Conservation (phyloP, 148 eudicot species). For the Euryodendron excelsum region DNA sequence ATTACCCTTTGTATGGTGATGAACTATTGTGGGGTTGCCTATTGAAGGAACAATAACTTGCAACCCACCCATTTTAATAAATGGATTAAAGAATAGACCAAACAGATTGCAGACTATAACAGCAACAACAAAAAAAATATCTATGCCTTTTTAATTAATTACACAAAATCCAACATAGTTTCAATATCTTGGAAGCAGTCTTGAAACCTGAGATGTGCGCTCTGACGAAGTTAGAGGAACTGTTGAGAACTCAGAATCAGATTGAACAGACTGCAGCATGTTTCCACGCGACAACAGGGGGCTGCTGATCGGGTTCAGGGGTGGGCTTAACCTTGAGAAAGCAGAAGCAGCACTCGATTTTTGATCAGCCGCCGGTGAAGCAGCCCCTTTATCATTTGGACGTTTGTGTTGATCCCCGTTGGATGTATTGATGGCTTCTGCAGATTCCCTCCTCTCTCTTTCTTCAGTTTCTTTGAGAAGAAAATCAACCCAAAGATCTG, state of each 20-base stretch:
- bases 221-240: slow-evolving; percentile 84
- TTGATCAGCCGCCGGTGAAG: slow-evolving; percentile 31
- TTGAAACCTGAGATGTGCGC: slow-evolving; percentile 41
- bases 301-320: slow-evolving; percentile 28
- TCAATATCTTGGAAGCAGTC: slow-evolving; percentile 44
- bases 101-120: neutral
- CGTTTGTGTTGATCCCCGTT: slow-evolving; percentile 29
- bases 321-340: slow-evolving; percentile 39
- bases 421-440: slow-evolving; percentile 32
- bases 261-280: slow-evolving; percentile 45
- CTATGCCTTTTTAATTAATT: slow-evolving; percentile 32
- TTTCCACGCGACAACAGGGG: slow-evolving; percentile 33
- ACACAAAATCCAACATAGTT: slow-evolving; percentile 34
- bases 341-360: slow-evolving; percentile 29
- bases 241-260: slow-evolving; percentile 84
- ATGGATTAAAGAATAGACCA: slow-evolving; percentile 35
- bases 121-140: slow-evolving; percentile 1
- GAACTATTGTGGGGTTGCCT: neutral
- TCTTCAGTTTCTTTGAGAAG: slow-evolving; percentile 91
- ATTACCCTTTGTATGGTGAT: neutral
- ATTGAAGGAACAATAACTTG: slow-evolving; percentile 1
- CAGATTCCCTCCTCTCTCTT: slow-evolving; percentile 76
- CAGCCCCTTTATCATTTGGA: slow-evolving; percentile 26
- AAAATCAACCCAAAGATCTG: slow-evolving; percentile 98
- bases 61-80: slow-evolving; percentile 29